Evolutionary conservation across 1,139 yeast genomes (phyloP).

Genomic region (Lodderomyces pseudojiufengensis): DNA sequence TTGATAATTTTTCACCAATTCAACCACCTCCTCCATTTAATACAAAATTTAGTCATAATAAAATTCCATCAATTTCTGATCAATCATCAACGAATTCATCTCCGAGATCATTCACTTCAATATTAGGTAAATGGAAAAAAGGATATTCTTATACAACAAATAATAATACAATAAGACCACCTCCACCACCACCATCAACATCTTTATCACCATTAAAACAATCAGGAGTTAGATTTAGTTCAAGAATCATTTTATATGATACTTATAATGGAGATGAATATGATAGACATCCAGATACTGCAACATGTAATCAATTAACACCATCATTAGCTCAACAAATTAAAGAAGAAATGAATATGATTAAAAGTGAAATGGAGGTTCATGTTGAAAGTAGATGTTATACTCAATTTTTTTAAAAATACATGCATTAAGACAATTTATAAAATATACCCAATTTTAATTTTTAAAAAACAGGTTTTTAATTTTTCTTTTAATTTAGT

Average conservation of each 20-base stretch:
- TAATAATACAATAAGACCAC: slow-evolving; percentile 9
- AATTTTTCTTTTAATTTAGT: not conserved
- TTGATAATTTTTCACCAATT: slow-evolving; percentile 3
- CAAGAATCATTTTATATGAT: slow-evolving; percentile 79
- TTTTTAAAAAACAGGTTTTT: not conserved
- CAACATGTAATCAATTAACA: slow-evolving; percentile 89
- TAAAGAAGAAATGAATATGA: slow-evolving; percentile 76
- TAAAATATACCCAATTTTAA: too few relatives aligned
- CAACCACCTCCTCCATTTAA: slow-evolving; percentile 19
- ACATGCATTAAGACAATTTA: too few relatives aligned
- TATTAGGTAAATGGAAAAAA: slow-evolving; percentile 24
- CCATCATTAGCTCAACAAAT: slow-evolving; percentile 86
- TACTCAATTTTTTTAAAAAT: slow-evolving; percentile 71
- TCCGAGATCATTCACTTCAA: slow-evolving; percentile 31
- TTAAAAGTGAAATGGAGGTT: slow-evolving; percentile 77
- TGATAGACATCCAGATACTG: slow-evolving; percentile 90
- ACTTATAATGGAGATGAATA: slow-evolving; percentile 83
- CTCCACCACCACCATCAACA: slow-evolving; percentile 9
- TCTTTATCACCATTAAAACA: slow-evolving; percentile 8
- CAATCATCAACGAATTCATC: slow-evolving; percentile 23
- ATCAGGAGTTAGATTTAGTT: slow-evolving; percentile 67
- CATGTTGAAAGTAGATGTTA: slow-evolving; percentile 74
- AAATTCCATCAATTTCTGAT: slow-evolving; percentile 23
- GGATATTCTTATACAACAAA: slow-evolving; percentile 2
- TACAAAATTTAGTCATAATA: slow-evolving; percentile 23